Conservation (phyloP, 257 asterid species). For the Thymus mandschuricus region DNA sequence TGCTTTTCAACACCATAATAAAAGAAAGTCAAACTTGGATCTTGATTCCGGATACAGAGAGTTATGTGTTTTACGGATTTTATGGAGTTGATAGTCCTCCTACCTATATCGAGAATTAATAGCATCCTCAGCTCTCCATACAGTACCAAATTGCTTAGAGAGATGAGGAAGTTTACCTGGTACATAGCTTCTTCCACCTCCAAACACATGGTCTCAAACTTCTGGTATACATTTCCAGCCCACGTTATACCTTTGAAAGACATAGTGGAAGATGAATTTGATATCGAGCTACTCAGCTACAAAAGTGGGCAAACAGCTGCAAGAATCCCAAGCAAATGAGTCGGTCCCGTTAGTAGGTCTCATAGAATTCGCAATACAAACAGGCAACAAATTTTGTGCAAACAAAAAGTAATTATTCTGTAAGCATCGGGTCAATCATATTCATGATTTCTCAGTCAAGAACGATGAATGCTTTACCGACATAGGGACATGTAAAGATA, state of each 20-base stretch:
- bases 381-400: neutral
- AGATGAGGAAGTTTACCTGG: slow-evolving; percentile 50
- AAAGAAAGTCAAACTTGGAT: neutral
- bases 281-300: slow-evolving; percentile 6
- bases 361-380: neutral
- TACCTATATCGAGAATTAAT: neutral
- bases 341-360: neutral
- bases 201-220: slow-evolving; percentile 81
- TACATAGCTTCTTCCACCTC: slow-evolving; percentile 86
- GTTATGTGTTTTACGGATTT: neutral
- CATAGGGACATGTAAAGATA: neutral
- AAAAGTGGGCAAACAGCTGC: slow-evolving; percentile 21
- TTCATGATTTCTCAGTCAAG: slow-evolving; percentile 9
- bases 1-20: neutral
- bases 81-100: neutral
- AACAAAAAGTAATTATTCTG: neutral
- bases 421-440: neutral
- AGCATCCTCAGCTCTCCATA: too few relatives aligned
- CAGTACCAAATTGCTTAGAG: neutral
- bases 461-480: neutral
- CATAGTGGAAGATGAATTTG: slow-evolving; percentile 39
- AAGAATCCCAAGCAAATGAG: slow-evolving; percentile 5
- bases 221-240: slow-evolving; percentile 76
- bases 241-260: slow-evolving; percentile 74
- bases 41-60: neutral